Evolutionary conservation across 2,329 filamentous ascomycete genomes (phyloP).

Genomic region (Cryphonectria naterciae): DNA sequence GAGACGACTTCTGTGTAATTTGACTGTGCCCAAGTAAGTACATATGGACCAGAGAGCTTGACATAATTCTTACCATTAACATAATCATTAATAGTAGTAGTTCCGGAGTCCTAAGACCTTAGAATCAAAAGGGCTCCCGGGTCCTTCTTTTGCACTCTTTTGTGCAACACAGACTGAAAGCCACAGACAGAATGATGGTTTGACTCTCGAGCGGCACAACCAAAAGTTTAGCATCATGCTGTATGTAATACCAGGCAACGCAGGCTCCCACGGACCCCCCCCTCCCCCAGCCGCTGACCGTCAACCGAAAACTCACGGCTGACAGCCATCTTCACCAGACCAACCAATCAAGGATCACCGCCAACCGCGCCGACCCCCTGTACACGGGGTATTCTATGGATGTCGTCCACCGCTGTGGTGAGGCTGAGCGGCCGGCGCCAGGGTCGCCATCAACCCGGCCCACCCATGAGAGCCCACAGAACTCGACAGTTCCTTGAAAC

Average conservation of each 20-base stretch:
- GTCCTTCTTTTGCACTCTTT: neutral
- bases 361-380: neutral
- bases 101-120: too few species aligned
- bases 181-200: neutral
- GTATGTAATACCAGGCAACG: neutral
- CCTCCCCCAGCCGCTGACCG: neutral
- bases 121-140: too few species aligned
- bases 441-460: neutral
- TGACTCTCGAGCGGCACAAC: neutral
- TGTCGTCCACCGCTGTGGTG: neutral
- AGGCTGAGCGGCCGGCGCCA: conserved; percentile 7
- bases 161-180: neutral
- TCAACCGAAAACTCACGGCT: neutral
- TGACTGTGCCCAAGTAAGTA: too few species aligned
- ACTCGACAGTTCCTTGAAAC: neutral
- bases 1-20: too few species aligned
- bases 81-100: too few species aligned
- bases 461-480: conserved; percentile 2
- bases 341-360: neutral
- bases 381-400: neutral
- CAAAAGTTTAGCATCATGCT: neutral
- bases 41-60: too few species aligned
- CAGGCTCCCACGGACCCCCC: neutral
- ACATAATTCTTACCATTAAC: too few species aligned
- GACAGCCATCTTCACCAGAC: neutral